Percentiles rank a stretch among this genome's conserved stretches.
Conservation (phyloP, 2,329 filamentous ascomycete species). For the Aspergillus sp. region DNA sequence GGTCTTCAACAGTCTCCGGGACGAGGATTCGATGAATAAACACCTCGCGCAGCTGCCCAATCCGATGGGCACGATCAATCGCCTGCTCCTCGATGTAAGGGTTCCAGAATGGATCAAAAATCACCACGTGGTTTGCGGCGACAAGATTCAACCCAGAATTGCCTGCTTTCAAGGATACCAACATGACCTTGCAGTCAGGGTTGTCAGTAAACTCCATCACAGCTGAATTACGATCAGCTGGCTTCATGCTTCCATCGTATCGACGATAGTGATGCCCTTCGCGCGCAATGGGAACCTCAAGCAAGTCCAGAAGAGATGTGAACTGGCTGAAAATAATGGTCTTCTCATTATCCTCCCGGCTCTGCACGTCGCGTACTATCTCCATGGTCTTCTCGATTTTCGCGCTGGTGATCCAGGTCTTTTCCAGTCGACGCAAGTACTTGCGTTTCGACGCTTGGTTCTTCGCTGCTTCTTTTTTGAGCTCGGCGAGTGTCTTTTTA, state of each 20-base stretch:
- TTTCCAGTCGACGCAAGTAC: constrained; percentile 68
- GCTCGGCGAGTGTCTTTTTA: constrained; percentile 37
- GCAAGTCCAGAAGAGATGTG: constrained; percentile 73
- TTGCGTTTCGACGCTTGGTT: constrained; percentile 65
- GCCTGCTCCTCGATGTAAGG: constrained; percentile 91
- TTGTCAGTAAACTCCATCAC: constrained; percentile 67
- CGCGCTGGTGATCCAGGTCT: constrained; percentile 70
- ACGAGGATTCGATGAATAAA: constrained; percentile 79
- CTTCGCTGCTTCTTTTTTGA: constrained; percentile 53
- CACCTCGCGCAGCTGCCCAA: constrained; percentile 74
- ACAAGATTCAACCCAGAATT: constrained; percentile 86
- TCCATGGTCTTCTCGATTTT: constrained; percentile 71
- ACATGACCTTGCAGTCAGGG: constrained; percentile 64
- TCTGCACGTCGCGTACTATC: constrained; percentile 56
- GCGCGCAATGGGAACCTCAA: constrained; percentile 69
- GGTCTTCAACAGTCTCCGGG: constrained; percentile 78
- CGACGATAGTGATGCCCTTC: constrained; percentile 61
- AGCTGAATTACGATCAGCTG: constrained; percentile 64
- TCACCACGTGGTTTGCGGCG: constrained; percentile 79
- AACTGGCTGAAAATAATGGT: constrained; percentile 82
- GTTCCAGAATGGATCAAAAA: constrained; percentile 94
- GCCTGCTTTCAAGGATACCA: constrained; percentile 76
- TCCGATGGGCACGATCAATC: constrained; percentile 83
- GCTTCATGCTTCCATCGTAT: constrained; percentile 75
- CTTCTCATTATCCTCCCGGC: constrained; percentile 62